Evolutionary conservation across 306 rosid genomes (phyloP).

Genomic region (Abrus pulchellus): DNA sequence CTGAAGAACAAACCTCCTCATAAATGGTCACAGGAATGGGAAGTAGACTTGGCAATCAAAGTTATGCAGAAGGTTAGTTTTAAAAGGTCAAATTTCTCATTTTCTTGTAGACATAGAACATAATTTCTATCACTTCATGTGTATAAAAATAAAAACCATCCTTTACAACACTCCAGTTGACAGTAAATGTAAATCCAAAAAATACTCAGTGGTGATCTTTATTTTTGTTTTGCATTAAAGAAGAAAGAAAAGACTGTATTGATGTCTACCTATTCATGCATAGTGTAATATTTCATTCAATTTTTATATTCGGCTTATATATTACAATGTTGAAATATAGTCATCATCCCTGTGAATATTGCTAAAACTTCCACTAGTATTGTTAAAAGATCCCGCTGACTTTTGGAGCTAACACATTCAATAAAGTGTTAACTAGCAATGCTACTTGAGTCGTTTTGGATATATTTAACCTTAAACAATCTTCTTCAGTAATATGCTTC

Average conservation of each 20-base stretch:
- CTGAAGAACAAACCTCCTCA: conserved; percentile 73
- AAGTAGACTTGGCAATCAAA: conserved; percentile 85
- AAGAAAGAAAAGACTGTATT: conserved; percentile 1
- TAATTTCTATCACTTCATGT: conserved; percentile 29
- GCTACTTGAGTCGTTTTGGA: conserved; percentile 18
- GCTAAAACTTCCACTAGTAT: not conserved
- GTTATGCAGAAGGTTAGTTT: conserved; percentile 79
- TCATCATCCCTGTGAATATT: conserved; percentile 5
- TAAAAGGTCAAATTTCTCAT: conserved; percentile 17
- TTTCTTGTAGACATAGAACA: conserved; percentile 38
- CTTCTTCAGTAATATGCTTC: not conserved
- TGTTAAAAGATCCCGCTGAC: conserved; percentile 36
- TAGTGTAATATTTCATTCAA: conserved; percentile 14
- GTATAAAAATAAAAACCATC: conserved; percentile 33
- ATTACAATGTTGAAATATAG: not conserved
- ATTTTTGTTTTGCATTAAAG: conserved; percentile 9
- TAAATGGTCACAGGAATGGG: conserved; percentile 97
- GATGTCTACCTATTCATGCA: conserved; percentile 13
- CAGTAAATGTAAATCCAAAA: conserved; percentile 31
- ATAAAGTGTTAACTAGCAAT: conserved; percentile 16
- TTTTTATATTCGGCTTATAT: conserved; percentile 25
- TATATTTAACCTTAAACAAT: conserved; percentile 34
- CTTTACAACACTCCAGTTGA: conserved; percentile 5
- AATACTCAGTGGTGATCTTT: not conserved
- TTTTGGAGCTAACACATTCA: conserved; percentile 16